Evolutionary conservation across 2,329 filamentous ascomycete genomes (phyloP).

Genomic region (Phoma herbarum): DNA sequence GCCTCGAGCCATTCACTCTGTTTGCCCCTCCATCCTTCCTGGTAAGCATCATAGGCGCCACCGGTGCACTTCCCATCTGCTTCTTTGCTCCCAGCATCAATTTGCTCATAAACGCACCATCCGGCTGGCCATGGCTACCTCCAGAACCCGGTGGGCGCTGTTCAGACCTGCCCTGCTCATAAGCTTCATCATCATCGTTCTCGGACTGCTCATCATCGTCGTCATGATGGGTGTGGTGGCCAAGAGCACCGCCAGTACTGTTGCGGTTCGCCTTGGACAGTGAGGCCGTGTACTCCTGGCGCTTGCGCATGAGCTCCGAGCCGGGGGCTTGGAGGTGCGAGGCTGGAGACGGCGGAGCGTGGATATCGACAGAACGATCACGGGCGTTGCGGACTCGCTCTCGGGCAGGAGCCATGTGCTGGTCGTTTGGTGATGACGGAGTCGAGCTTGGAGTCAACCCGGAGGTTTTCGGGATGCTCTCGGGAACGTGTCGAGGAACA

Average conservation of each 20-base stretch:
- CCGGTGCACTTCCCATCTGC: conserved; percentile 26
- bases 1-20: background rate
- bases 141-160: background rate
- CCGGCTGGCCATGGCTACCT: no score
- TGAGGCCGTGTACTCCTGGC: conserved; percentile 15
- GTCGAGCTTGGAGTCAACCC: background rate
- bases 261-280: background rate
- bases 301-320: conserved; percentile 18
- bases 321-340: conserved; percentile 4
- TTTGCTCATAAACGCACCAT: conserved; percentile 23
- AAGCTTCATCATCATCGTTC: background rate
- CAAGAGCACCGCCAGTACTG: background rate
- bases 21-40: conserved; percentile 9
- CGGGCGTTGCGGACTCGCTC: background rate
- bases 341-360: background rate
- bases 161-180: background rate
- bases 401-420: background rate
- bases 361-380: background rate
- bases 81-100: conserved; percentile 30
- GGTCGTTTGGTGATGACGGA: background rate
- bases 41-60: conserved; percentile 34
- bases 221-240: background rate
- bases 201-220: background rate
- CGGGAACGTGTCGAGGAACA: background rate
- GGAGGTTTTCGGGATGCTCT: background rate